These are phyloP conservation scores for Citrus sinensis DNA, from an alignment of 345 rosid genomes.

Conservation along the genomic window DNA sequence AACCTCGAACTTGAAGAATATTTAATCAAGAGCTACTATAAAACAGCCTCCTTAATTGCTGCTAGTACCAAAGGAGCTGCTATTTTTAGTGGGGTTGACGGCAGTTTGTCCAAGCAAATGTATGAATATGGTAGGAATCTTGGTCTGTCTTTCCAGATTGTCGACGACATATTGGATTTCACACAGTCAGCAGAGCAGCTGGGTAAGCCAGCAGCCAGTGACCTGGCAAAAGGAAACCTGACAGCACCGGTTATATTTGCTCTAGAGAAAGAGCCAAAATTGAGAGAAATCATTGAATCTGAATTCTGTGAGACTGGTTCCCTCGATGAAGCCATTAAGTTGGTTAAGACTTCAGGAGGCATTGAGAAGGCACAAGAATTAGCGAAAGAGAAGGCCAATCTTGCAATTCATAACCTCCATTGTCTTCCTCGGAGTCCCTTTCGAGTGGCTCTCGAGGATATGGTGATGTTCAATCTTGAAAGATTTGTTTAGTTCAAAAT, in stretches of 20 bases:
- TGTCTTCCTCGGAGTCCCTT: slow-evolving; percentile 63
- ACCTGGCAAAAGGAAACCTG: slow-evolving; percentile 80
- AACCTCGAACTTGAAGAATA: slow-evolving; percentile 75
- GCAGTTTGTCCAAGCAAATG: slow-evolving; percentile 49
- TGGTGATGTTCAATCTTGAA: slow-evolving; percentile 89
- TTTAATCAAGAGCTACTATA: slow-evolving; percentile 85
- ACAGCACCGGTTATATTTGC: slow-evolving; percentile 93
- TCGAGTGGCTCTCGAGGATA: slow-evolving; percentile 65
- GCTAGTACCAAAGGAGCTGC: slow-evolving; percentile 97
- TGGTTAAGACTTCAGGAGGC: slow-evolving; percentile 71
- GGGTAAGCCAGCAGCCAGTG: slow-evolving; percentile 90
- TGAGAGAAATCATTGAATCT: slow-evolving; percentile 82
- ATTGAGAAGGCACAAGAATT: slow-evolving; percentile 69
- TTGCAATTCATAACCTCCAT: slow-evolving; percentile 62
- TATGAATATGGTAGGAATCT: slow-evolving; percentile 83
- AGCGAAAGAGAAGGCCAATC: slow-evolving; percentile 80
- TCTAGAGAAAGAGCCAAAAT: slow-evolving; percentile 66
- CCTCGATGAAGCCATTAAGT: slow-evolving; percentile 62
- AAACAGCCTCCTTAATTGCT: slow-evolving; percentile 90
- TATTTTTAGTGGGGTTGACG: slow-evolving; percentile 70
- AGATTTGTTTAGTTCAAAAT: slow-evolving; percentile 52
- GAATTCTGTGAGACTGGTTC: slow-evolving; percentile 88
- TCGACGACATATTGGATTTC: slow-evolving; percentile 90
- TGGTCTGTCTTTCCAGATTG: slow-evolving; percentile 90
- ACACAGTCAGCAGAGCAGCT: slow-evolving; percentile 90